A percentile compares a stretch with the other conserved stretches of the same genome.
Conservation (phyloP, 257 asterid species). For the Marsdenia floribunda region DNA sequence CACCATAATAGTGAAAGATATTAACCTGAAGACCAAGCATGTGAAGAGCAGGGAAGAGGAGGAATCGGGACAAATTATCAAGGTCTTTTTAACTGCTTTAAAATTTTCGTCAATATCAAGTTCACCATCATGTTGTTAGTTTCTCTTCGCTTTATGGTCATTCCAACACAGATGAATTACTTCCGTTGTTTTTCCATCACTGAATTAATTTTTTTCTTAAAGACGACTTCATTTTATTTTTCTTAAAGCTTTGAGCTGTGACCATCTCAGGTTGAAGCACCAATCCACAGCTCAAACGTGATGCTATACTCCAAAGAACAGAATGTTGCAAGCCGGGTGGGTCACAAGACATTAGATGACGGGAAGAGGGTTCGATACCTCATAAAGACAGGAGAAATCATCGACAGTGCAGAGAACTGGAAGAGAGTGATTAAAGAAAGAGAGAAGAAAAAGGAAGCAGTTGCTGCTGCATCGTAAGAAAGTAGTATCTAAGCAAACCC, state of each 20-base stretch:
- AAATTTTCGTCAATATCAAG: neutral
- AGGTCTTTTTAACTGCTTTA: constrained; percentile 38
- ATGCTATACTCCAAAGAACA: constrained; percentile 90
- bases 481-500: constrained; percentile 21
- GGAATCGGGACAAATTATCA: constrained; percentile 81
- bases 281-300: constrained; percentile 95
- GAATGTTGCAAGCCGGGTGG: constrained; percentile 77
- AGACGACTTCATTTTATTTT: constrained; percentile 2
- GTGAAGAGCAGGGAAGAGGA: constrained; percentile 76
- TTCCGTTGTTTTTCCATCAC: neutral
- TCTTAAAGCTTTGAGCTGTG: constrained; percentile 3
- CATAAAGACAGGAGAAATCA: constrained; percentile 82
- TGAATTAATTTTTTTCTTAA: neutral
- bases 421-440: constrained; percentile 55
- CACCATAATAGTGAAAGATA: constrained; percentile 55
- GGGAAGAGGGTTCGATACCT: constrained; percentile 90
- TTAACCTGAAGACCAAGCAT: constrained; percentile 95
- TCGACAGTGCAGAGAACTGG: constrained; percentile 91
- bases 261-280: constrained; percentile 76
- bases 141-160: neutral
- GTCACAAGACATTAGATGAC: constrained; percentile 75
- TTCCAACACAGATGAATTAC: neutral
- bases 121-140: neutral
- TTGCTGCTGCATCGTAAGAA: constrained; percentile 46
- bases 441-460: constrained; percentile 46